Base-by-base conservation (phyloP, 1,284 basidiomycete genomes). In the Ganoderma multipileum region DNA sequence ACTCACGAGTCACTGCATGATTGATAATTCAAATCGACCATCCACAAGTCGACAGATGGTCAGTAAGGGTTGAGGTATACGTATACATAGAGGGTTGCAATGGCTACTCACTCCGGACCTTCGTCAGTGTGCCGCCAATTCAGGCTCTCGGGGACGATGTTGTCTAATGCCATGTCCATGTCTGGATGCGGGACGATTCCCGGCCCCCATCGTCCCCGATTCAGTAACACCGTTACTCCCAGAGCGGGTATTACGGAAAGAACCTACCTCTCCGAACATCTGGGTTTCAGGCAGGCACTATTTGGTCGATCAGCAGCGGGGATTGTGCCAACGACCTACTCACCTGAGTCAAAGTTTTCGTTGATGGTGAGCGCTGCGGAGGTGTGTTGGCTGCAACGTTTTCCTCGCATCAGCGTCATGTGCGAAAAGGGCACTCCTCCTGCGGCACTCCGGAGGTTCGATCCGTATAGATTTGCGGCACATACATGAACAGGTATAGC, bases 61-160 rank as follows among this genome's bases (percentile, higher is more conserved):
- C 16, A 58, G 33, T 4, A 36, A 9, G 18, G 20, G 23, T 39
- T 14, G 16, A 23, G 20, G 33, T 33, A 33, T 33, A 33, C 8
- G 33, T 33, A 33, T 33, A 33, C 4, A 33, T n/a, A n/a, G n/a
- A 36, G 9, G 12, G 8, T 11, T 39, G 47, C 47, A 26, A 23
- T 50, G 9, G 11, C 23, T 41, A 83, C 89, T 80, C 78, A 95
- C 95, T 96, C 95, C 44, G 91, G 93, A 36, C 95, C 95, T 83
- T 97, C 95, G 77, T 95, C 95, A 3, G 91, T 95, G 80, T 98
- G 96, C 62, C 85, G 82, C 96, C 96, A 98, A 23, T 89, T 83
- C n/a, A 97, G 83, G 28, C 79, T 86, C 79, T 98, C 96, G 0
- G 96, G 96, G 1, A 98, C 95, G 68, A 96, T 90, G 38, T 83